Percentiles rank a stretch among this genome's conserved stretches.
Evolutionary conservation across 2,329 filamentous ascomycete genomes (phyloP).

Genomic region (Neonectria hederae): DNA sequence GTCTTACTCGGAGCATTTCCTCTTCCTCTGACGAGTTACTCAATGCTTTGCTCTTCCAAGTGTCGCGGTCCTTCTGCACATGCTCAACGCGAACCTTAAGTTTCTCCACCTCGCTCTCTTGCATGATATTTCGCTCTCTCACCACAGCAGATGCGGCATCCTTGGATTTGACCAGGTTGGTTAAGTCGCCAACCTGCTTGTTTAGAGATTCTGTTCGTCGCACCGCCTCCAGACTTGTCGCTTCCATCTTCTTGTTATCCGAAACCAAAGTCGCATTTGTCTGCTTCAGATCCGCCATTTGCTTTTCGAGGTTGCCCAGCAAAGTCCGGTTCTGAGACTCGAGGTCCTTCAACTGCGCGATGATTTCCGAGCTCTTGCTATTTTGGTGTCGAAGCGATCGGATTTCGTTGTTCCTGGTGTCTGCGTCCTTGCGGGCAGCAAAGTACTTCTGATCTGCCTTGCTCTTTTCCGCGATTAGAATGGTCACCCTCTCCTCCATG

Average conservation of each 20-base stretch:
- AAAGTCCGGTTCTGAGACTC: conserved; percentile 81
- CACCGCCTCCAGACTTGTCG: conserved; percentile 73
- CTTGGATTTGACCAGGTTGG: conserved; percentile 77
- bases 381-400: conserved; percentile 83
- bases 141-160: conserved; percentile 67
- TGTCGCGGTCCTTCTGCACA: conserved; percentile 82
- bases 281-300: conserved; percentile 83
- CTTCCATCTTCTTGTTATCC: conserved; percentile 81
- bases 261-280: conserved; percentile 74
- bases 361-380: conserved; percentile 90
- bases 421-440: conserved; percentile 92
- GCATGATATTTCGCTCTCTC: conserved; percentile 66
- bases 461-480: conserved; percentile 85
- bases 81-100: conserved; percentile 81
- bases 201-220: conserved; percentile 77
- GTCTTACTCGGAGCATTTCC: conserved; percentile 84
- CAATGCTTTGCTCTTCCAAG: conserved; percentile 83
- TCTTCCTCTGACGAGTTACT: conserved; percentile 85
- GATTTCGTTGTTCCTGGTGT: conserved; percentile 83
- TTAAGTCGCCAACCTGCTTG: conserved; percentile 80
- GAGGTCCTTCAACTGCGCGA: conserved; percentile 90
- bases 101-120: conserved; percentile 82
- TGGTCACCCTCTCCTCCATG: conserved; percentile 80
- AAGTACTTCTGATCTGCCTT: conserved; percentile 99
- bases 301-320: conserved; percentile 88